phyloP scores from a whole-genome alignment of 345 rosid species.

The Camelina neglecta region DNA sequence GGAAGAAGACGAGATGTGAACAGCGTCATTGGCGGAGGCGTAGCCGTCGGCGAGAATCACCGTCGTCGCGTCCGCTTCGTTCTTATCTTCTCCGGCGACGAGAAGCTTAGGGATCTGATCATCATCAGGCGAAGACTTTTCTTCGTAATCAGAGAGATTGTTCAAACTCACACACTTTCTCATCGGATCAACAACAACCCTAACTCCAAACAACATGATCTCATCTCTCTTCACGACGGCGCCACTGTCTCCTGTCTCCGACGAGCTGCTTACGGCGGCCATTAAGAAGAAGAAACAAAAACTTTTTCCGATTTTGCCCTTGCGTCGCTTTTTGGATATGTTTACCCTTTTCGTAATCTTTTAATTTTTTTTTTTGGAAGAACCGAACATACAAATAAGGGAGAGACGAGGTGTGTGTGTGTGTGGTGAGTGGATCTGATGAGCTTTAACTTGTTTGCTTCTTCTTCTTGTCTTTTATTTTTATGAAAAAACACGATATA shows the following conservation, averaged over 20 bases:
- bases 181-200: constrained; percentile 89
- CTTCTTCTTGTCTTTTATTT: neutral
- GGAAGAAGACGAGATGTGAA: constrained; percentile 53
- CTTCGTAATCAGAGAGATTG: constrained; percentile 82
- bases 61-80: constrained; percentile 24
- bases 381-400: constrained; percentile 16
- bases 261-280: constrained; percentile 44
- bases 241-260: constrained; percentile 42
- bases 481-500: neutral
- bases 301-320: constrained; percentile 30
- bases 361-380: neutral
- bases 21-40: constrained; percentile 85
- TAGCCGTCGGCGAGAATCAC: constrained; percentile 52
- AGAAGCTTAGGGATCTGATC: constrained; percentile 38
- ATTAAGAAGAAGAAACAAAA: neutral
- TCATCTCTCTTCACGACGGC: constrained; percentile 46
- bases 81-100: constrained; percentile 30
- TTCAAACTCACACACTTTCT: constrained; percentile 94
- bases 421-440: constrained; percentile 36
- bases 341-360: constrained; percentile 36
- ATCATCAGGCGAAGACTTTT: constrained; percentile 50
- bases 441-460: neutral
- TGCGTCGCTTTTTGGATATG: constrained; percentile 25
- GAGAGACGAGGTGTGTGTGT: constrained; percentile 27
- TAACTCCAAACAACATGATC: constrained; percentile 90